Percentiles rank a stretch among this genome's conserved stretches.
Evolutionary conservation across 1,284 basidiomycete genomes (phyloP).

Genomic region (Earliella scabrosa): DNA sequence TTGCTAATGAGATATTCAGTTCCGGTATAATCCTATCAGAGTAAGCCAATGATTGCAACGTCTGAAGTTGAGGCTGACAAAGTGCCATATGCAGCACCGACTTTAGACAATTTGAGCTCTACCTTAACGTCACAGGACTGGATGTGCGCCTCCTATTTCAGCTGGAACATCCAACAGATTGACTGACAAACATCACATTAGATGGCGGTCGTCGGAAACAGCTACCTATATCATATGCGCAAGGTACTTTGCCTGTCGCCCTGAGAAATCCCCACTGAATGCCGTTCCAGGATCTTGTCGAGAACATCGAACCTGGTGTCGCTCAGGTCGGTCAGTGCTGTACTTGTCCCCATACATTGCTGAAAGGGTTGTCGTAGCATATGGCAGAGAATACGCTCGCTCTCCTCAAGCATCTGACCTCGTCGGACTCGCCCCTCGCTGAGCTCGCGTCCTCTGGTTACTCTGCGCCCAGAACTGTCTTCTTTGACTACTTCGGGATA

Average conservation of each 20-base stretch:
- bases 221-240: constrained; percentile 92
- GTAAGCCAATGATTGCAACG: constrained; percentile 46
- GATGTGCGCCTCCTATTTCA: constrained; percentile 58
- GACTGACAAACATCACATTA: constrained; percentile 40
- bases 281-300: constrained; percentile 66
- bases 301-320: constrained; percentile 82
- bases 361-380: no score
- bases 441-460: constrained; percentile 56
- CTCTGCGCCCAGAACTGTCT: constrained; percentile 70
- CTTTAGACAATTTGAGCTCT: constrained; percentile 93
- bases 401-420: constrained; percentile 82
- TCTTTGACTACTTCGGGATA: constrained; percentile 73
- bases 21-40: constrained; percentile 93
- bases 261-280: background rate
- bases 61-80: no score
- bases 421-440: constrained; percentile 65
- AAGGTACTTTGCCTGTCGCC: constrained; percentile 46
- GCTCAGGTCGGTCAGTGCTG: constrained; percentile 51
- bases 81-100: constrained; percentile 69
- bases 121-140: constrained; percentile 85
- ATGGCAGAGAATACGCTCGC: constrained; percentile 93
- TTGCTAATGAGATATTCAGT: constrained; percentile 94
- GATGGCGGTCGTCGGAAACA: constrained; percentile 95
- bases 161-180: background rate
- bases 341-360: no score